Evolutionary conservation across 2,329 filamentous ascomycete genomes (phyloP).

Genomic region (Aspergillus tubingensis): DNA sequence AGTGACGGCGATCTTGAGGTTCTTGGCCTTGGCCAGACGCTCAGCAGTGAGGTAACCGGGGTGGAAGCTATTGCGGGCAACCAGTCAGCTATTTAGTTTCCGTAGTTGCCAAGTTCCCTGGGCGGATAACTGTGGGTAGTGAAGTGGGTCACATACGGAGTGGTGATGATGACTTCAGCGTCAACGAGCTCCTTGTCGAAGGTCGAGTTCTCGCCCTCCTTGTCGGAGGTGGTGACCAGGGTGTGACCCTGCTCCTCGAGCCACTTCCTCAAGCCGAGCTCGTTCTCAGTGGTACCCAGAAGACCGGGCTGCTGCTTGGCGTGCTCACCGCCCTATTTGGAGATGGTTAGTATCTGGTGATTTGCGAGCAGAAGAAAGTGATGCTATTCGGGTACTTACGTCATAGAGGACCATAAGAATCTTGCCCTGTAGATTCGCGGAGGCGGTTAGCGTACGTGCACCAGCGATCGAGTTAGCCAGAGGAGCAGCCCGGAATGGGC

Average conservation of each 20-base stretch:
- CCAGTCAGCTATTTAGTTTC: constrained; percentile 11
- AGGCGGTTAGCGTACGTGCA: constrained; percentile 64
- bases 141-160: constrained; percentile 64
- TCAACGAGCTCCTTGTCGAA: constrained; percentile 97
- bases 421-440: constrained; percentile 80
- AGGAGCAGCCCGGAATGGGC: constrained; percentile 38
- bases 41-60: constrained; percentile 96
- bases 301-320: constrained; percentile 84
- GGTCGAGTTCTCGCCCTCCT: constrained; percentile 88
- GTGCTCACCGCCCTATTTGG: constrained; percentile 69
- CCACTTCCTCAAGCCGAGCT: constrained; percentile 96
- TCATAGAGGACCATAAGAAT: constrained; percentile 94
- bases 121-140: too few relatives aligned
- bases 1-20: constrained; percentile 95
- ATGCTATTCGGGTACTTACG: constrained; percentile 52
- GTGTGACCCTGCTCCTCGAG: constrained; percentile 96
- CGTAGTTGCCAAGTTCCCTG: not conserved
- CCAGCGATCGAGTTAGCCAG: constrained; percentile 49
- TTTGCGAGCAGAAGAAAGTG: not conserved
- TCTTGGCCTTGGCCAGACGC: constrained; percentile 96
- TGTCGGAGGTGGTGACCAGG: constrained; percentile 94
- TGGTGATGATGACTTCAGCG: constrained; percentile 98
- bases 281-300: constrained; percentile 95
- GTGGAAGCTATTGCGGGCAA: constrained; percentile 72
- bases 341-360: constrained; percentile 13